These are phyloP conservation scores for Ampelomyces quisqualis DNA, from an alignment of 2,329 filamentous ascomycete genomes.

Conservation along the genomic window DNA sequence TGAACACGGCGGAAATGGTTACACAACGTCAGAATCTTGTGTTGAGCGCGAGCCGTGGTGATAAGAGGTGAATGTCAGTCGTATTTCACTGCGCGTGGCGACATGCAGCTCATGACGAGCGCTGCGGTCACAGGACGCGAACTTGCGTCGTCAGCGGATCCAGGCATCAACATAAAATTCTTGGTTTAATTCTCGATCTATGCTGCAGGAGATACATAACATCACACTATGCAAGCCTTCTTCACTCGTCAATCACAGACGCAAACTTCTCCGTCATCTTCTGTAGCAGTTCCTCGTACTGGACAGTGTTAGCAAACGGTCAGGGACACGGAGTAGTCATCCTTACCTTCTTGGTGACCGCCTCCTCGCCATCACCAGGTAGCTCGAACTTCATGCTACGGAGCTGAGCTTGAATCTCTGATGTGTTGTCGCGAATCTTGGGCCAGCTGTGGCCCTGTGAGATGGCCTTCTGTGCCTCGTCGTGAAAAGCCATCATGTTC, in stretches of 20 bases:
- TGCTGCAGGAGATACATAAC: constrained; percentile 24
- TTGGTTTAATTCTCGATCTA: constrained; percentile 34
- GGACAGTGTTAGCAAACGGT: constrained; percentile 43
- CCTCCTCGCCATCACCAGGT: constrained; percentile 79
- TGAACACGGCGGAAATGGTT: not conserved
- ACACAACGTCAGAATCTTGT: not conserved
- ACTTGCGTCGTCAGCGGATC: constrained; percentile 38
- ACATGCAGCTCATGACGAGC: constrained; percentile 18
- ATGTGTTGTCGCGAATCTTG: constrained; percentile 88
- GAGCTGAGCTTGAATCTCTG: constrained; percentile 80
- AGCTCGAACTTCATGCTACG: constrained; percentile 97
- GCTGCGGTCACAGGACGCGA: constrained; percentile 29
- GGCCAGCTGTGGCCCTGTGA: constrained; percentile 86
- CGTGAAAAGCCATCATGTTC: constrained; percentile 96
- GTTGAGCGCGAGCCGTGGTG: too few species aligned
- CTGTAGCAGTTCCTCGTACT: constrained; percentile 92
- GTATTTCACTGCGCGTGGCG: too few species aligned
- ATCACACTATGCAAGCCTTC: constrained; percentile 39
- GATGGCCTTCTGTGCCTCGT: constrained; percentile 94
- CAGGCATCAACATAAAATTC: constrained; percentile 36
- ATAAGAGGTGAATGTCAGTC: too few species aligned
- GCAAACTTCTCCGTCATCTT: constrained; percentile 97
- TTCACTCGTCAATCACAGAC: constrained; percentile 88
- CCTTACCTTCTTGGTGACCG: constrained; percentile 77
- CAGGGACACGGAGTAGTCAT: not conserved